phyloP scores from a whole-genome alignment of 768 basidiomycete genomes.

The Amylocystis lapponica region DNA sequence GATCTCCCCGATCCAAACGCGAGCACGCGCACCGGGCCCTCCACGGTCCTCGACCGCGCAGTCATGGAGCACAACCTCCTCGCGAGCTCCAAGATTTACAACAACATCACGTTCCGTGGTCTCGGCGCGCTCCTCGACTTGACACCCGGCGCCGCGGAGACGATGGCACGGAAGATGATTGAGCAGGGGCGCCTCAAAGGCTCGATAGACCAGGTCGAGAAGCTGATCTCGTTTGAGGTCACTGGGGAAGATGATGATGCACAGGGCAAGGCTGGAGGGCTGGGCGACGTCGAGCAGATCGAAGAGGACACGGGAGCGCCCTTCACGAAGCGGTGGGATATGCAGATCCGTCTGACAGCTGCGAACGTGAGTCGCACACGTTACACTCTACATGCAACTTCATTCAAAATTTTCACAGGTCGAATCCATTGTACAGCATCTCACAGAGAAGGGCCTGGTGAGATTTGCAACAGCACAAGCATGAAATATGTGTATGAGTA shows the following conservation, averaged over 20 bases:
- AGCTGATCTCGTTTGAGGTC: conserved; percentile 90
- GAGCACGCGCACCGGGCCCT: conserved; percentile 84
- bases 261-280: conserved; percentile 89
- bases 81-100: conserved; percentile 95
- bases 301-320: conserved; percentile 84
- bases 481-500: conserved; percentile 16
- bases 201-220: conserved; percentile 93
- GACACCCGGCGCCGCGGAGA: conserved; percentile 90
- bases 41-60: conserved; percentile 93
- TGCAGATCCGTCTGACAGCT: conserved; percentile 83
- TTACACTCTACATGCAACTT: conserved; percentile 3
- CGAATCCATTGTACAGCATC: conserved; percentile 80
- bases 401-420: conserved; percentile 41
- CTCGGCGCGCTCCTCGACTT: conserved; percentile 85
- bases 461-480: conserved; percentile 22
- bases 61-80: conserved; percentile 99
- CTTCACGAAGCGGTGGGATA: conserved; percentile 95
- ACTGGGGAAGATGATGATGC: conserved; percentile 84
- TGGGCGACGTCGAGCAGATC: conserved; percentile 82
- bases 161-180: conserved; percentile 98
- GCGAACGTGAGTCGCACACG: conserved; percentile 57
- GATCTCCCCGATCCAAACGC: conserved; percentile 42
- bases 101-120: conserved; percentile 95
- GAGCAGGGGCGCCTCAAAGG: conserved; percentile 93
- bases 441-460: conserved; percentile 65